Percentiles rank a stretch among this genome's conserved stretches.
These are phyloP conservation scores for Pyronema omphalodes DNA, from an alignment of 495 filamentous ascomycete genomes.

Conservation along the genomic window DNA sequence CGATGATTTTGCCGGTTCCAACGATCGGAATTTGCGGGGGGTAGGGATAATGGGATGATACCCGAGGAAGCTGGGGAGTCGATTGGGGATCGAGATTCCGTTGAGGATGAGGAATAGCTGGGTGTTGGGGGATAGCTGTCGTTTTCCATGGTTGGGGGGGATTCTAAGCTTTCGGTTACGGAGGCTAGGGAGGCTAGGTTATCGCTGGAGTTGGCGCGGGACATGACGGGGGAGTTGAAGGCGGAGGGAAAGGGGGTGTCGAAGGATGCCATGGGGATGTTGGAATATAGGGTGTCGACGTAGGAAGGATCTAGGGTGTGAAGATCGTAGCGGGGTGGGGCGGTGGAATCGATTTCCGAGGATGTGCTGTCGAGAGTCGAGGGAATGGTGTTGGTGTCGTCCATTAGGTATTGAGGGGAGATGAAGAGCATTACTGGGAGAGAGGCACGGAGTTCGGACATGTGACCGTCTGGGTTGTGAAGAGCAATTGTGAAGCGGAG, in stretches of 20 bases:
- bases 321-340: conserved; percentile 73
- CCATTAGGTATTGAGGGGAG: conserved; percentile 71
- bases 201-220: conserved; percentile 58
- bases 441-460: conserved; percentile 76
- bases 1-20: conserved; percentile 6
- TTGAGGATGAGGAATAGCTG: neutral
- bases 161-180: neutral
- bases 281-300: conserved; percentile 75
- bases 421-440: conserved; percentile 82
- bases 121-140: neutral
- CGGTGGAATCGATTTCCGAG: conserved; percentile 29
- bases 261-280: conserved; percentile 56
- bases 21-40: conserved; percentile 11
- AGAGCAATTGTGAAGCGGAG: conserved; percentile 70
- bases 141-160: neutral
- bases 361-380: conserved; percentile 23
- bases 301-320: conserved; percentile 55
- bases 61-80: conserved; percentile 3
- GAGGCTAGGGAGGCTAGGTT: conserved; percentile 39
- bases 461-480: conserved; percentile 82
- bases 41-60: conserved; percentile 8
- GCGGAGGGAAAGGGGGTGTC: conserved; percentile 59
- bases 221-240: conserved; percentile 59
- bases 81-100: neutral
- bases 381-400: conserved; percentile 51